Evolutionary conservation across 75 land plant species (phyloP), one percentile per base, ranked within the genome.

Genomic region (Isoetes taiwanensis): DNA sequence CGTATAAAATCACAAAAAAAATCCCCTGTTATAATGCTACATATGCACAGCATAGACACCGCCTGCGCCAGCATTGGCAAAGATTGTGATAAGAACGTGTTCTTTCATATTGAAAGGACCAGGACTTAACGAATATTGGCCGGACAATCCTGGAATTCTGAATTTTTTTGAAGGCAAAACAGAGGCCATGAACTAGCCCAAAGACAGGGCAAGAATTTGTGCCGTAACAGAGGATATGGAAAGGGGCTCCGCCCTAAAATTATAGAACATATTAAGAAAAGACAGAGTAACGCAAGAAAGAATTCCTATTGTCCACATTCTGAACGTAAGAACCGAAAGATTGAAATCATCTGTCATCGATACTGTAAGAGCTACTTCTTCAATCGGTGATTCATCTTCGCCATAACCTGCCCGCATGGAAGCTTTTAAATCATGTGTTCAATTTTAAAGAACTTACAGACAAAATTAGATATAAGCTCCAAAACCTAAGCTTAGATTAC

Each of bases 31-130:
- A n/a, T n/a, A n/a, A n/a, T n/a, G n/a, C n/a, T n/a, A n/a, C n/a
- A 46, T 19, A 46, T 46, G 50, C 16, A 46, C 50, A 19, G 50
- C 50, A 46, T 46, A 46, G 12, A 23, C 50, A 6, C 50, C 50
- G 4, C 50, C 50, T 4, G 50, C 50, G 4, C 50, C 50, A 16
- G 50, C 50, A 46, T 46, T 46, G 16, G 50, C 50, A 46, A 46
- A 46, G 50, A 46, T 46, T 19, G 50, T 46, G 6, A 46, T 46
- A 6, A 46, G n/a, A 5, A 46, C 50, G n/a, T 46, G 50, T 23
- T 46, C 50, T 23, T 46, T 46, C 12, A 46, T n/a, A 23, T 46
- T 46, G 16, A 46, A 46, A 6, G 50, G 50, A 6, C 50, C 50
- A 23, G 50, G 50, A 16, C 25, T 46, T 4, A 46, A 23, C 4